These are phyloP conservation scores for Capsicum baccatum DNA, from an alignment of 257 asterid species.

Conservation along the genomic window DNA sequence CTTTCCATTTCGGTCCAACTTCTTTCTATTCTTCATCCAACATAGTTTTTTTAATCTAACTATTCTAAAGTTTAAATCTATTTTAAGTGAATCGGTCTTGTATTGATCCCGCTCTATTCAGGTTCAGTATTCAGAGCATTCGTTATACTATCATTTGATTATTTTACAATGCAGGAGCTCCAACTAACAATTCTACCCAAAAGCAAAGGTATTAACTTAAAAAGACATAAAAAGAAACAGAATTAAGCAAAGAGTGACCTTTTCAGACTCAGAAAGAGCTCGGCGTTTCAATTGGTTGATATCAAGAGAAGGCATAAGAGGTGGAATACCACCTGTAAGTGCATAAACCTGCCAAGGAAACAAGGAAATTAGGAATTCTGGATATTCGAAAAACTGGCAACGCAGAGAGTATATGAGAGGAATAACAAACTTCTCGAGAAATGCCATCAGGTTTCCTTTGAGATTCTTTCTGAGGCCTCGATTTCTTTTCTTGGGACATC, in stretches of 20 bases:
- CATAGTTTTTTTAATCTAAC: background rate
- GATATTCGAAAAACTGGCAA: background rate
- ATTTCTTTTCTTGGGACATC: slow-evolving; percentile 66
- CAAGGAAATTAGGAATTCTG: slow-evolving; percentile 32
- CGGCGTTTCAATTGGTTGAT: slow-evolving; percentile 73
- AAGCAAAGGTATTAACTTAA: background rate
- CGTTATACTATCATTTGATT: background rate
- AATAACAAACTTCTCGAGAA: slow-evolving; percentile 74
- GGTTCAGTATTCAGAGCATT: background rate
- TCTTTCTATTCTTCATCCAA: background rate
- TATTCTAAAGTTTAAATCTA: background rate
- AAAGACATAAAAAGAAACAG: background rate
- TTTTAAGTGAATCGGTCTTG: background rate
- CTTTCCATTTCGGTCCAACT: background rate
- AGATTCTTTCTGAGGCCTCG: slow-evolving; percentile 90
- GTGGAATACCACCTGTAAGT: slow-evolving; percentile 91
- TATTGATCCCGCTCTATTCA: background rate
- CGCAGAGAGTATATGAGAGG: background rate
- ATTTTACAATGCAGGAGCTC: background rate
- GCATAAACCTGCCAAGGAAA: slow-evolving; percentile 72
- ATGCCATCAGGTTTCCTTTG: slow-evolving; percentile 98
- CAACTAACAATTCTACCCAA: slow-evolving; percentile 1
- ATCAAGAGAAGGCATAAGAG: slow-evolving; percentile 87
- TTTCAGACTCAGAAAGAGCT: slow-evolving; percentile 74
- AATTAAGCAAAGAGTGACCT: slow-evolving; percentile 49